phyloP scores from a whole-genome alignment of 768 basidiomycete genomes.

The Omphalotus guepiniiformis region DNA sequence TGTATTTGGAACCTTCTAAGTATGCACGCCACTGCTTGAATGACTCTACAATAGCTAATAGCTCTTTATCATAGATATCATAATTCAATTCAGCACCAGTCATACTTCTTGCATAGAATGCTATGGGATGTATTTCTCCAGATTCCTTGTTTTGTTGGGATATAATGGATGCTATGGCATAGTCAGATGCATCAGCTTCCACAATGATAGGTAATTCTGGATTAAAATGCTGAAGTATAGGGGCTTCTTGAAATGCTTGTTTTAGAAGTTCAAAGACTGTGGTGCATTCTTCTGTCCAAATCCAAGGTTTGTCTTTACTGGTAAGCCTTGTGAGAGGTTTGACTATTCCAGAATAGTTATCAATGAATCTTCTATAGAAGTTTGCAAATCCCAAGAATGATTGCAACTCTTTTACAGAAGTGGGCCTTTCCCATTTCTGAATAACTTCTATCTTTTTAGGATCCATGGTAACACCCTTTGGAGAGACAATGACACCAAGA shows the following conservation, averaged over 20 bases:
- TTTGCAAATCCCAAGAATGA: too few species aligned
- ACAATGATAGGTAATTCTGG: constrained; percentile 2
- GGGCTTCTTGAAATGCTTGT: constrained; percentile 11
- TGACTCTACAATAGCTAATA: constrained; percentile 27
- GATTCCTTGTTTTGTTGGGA: constrained; percentile 1
- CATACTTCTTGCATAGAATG: constrained; percentile 17
- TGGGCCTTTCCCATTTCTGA: too few species aligned
- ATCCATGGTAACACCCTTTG: too few species aligned
- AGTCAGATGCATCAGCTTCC: constrained; percentile 16
- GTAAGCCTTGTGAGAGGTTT: not conserved
- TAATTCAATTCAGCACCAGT: constrained; percentile 26
- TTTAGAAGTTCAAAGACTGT: constrained; percentile 14
- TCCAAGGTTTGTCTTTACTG: not conserved
- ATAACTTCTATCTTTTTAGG: too few species aligned
- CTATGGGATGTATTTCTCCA: constrained; percentile 19
- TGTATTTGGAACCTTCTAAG: not conserved
- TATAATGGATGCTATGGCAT: constrained; percentile 10
- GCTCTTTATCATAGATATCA: constrained; percentile 30
- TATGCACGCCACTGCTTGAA: not conserved
- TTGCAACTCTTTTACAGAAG: too few species aligned
- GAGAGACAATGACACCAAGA: too few species aligned
- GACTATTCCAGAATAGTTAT: too few species aligned
- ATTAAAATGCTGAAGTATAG: constrained; percentile 12
- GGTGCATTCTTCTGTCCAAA: constrained; percentile 1
- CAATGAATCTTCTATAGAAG: too few species aligned